These are phyloP conservation scores for Vaucheria bursata DNA, from an alignment of 352 stramenopile species.

Conservation along the genomic window DNA sequence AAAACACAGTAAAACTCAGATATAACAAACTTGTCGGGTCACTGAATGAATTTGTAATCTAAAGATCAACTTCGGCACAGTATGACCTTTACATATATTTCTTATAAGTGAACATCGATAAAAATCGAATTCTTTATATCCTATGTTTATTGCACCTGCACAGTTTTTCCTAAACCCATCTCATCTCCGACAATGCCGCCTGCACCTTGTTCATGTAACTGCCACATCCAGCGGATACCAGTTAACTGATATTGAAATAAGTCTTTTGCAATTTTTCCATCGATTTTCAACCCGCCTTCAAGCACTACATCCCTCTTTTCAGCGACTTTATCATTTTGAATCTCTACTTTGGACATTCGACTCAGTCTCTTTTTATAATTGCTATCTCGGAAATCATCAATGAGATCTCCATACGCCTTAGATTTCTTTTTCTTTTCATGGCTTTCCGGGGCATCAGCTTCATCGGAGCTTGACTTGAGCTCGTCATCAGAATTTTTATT, in stretches of 20 bases:
- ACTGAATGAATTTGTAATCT: neutral
- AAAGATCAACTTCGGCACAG: too few relatives aligned
- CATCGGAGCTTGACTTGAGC: neutral
- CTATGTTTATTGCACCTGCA: constrained; percentile 39
- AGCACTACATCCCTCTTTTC: constrained; percentile 17
- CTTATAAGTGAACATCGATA: too few relatives aligned
- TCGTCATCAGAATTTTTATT: too few relatives aligned
- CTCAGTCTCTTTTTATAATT: neutral
- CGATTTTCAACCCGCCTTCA: constrained; percentile 27
- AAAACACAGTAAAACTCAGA: neutral
- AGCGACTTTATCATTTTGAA: neutral
- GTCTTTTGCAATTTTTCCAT: constrained; percentile 9
- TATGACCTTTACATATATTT: too few relatives aligned
- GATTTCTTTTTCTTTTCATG: neutral
- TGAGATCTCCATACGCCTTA: neutral
- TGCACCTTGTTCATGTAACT: constrained; percentile 84
- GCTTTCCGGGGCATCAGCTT: neutral
- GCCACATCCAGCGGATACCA: constrained; percentile 90
- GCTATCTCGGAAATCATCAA: neutral
- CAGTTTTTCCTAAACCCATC: constrained; percentile 51
- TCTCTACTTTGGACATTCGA: neutral
- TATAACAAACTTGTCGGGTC: neutral
- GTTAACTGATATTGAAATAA: constrained; percentile 45
- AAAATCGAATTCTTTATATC: too few relatives aligned
- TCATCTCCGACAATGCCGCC: constrained; percentile 89